Evolutionary conservation across 1,284 basidiomycete genomes (phyloP), one percentile per base, ranked within the genome.

Genomic region (Bondarzewia mesenterica): DNA sequence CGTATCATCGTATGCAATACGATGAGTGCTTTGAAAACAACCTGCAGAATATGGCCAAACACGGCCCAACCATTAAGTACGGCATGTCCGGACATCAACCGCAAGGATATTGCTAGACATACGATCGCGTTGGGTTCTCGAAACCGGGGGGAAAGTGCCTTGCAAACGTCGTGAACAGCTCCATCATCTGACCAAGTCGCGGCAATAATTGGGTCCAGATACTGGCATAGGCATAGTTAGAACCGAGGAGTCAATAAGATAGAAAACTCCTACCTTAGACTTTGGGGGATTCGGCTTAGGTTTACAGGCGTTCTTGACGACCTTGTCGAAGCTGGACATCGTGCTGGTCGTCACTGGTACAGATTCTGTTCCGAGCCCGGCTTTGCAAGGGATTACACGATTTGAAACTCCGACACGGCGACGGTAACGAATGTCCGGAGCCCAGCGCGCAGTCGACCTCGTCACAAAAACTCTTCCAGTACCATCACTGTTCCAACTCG

Each of bases 11-110:
- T 93, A 64, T 99, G 95, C 18, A 98, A 72, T 5, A 96, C 90
- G 59, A 99, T 85, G 57, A 99, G 74, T 0, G 93, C 90, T 62
- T 99, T 99, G 82, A 98, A 96, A 15, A 93, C 93, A 57, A 96
- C 78, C 92, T 94, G n/a, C n/a, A n/a, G n/a, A n/a, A n/a, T n/a
- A 43, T 44, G 21, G 7, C 22, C n/a, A 14, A 27, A 18, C 5
- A 36, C 14, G 46, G 22, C 16, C 26, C 10, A 20, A 16, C 40
- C n/a, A 50, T 52, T 44, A n/a, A 55, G 43, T 41, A 23, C 26
- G 35, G n/a, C 1, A 20, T 42, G 8, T 5, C 18, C 16, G 20
- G 32, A 8, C 5, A 25, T 21, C 14, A 16, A 26, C 4, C n/a
- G n/a, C n/a, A n/a, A 57, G 14, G 37, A 36, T 29, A 12, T 44